Conservation (phyloP, 1,284 basidiomycete genomes). For the Puccinia sorghi region DNA sequence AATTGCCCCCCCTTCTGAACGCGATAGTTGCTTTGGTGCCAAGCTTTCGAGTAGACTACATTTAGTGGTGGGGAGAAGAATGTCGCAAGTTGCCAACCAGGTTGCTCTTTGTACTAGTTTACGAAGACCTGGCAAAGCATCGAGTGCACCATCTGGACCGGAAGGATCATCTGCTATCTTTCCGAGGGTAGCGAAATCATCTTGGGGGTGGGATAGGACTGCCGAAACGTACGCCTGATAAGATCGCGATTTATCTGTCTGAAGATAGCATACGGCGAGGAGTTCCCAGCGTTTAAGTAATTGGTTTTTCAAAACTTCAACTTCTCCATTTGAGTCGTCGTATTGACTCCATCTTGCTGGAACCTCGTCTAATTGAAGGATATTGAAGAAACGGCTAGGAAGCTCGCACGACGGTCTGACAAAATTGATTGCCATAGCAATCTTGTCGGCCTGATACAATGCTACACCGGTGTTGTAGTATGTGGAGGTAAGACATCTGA, state of each 20-base stretch:
- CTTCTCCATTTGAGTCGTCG: constrained; percentile 32
- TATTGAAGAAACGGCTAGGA: constrained; percentile 35
- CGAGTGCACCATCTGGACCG: neutral
- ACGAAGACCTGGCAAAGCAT: constrained; percentile 30
- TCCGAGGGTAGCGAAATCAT: constrained; percentile 16
- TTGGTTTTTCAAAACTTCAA: constrained; percentile 31
- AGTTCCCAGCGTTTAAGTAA: constrained; percentile 48
- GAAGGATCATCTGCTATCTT: constrained; percentile 28
- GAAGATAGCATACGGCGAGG: constrained; percentile 45
- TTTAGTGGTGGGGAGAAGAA: constrained; percentile 28
- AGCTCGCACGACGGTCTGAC: constrained; percentile 39
- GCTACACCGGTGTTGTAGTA: constrained; percentile 46
- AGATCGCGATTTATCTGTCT: constrained; percentile 22
- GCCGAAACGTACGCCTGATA: constrained; percentile 35
- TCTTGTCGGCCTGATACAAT: constrained; percentile 46
- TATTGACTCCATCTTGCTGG: constrained; percentile 20
- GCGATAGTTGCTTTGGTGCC: constrained; percentile 2
- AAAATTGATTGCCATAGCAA: constrained; percentile 33
- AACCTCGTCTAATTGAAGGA: neutral
- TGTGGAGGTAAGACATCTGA: constrained; percentile 44
- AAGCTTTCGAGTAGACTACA: constrained; percentile 43
- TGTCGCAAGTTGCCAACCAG: constrained; percentile 42
- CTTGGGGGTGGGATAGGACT: constrained; percentile 15
- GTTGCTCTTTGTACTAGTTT: constrained; percentile 45
- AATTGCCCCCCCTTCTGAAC: constrained; percentile 30